Evolutionary conservation across 495 filamentous ascomycete species (phyloP), one percentile per base, ranked within the genome.

Genomic region (Staphylotrichum longicolle): DNA sequence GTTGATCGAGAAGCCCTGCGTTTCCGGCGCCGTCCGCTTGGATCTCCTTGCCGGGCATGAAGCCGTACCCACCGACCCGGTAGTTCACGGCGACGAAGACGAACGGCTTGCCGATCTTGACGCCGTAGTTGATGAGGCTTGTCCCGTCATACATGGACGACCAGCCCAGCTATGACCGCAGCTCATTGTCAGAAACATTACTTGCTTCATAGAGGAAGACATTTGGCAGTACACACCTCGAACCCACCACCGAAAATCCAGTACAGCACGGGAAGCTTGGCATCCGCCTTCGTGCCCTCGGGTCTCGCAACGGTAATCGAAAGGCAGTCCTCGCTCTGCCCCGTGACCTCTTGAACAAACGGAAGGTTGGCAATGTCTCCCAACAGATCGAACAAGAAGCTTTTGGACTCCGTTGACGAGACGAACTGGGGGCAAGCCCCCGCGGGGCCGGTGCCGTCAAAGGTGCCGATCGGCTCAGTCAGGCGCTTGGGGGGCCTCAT

Each of bases 181-280:
- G 12, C 4, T 15, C 1, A 14, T 30, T 32, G 39, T 45, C 10
- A 45, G 10, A 45, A 5, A 12, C 42, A 45, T 14, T 14, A n/a
- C n/a, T 45, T 11, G n/a, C 5, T n/a, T 7, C 42, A 12, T 14
- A 39, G 37, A 10, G 10, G 6, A 39, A 39, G 37, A 39, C 37
- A 39, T 6, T 6, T 10, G 10, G 37, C 6, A 10, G 10, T 7
- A 10, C 72, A 47, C 46, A 73, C 72, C 64, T 87, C 86, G 54
- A 90, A 89, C 1, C 83, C 87, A 53, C 88, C 88, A 15, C 87
- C 88, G 67, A 82, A 89, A 54, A 92, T 91, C 88, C 88, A 91
- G 32, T 88, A 82, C 42, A 87, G 75, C 30, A 91, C 87, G 0
- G 88, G 88, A 3, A 90, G 73, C 49, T 84, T 83, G 4, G 82